Evolutionary conservation across 1,139 yeast genomes (phyloP).

Genomic region (Yamadazyma triangularis): DNA sequence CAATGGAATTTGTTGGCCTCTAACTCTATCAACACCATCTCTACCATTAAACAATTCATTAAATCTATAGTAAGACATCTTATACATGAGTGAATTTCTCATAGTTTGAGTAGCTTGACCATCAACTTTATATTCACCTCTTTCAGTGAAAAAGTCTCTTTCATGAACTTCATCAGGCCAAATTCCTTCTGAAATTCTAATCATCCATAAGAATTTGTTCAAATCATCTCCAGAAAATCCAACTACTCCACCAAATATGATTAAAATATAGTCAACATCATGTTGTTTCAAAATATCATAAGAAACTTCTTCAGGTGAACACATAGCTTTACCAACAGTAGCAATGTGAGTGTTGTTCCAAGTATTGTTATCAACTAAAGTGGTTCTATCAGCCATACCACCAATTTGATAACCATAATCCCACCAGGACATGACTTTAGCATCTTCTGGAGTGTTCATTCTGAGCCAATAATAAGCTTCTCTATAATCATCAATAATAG

Average conservation of each 20-base stretch:
- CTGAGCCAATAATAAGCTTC: constrained; percentile 99
- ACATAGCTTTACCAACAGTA: constrained; percentile 98
- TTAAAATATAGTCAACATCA: constrained; percentile 91
- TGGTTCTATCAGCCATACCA: constrained; percentile 99
- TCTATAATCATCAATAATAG: constrained; percentile 92
- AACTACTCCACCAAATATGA: constrained; percentile 89
- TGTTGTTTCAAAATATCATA: constrained; percentile 85
- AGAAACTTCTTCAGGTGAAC: constrained; percentile 81
- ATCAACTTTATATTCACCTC: constrained; percentile 89
- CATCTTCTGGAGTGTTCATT: constrained; percentile 95
- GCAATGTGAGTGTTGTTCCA: constrained; percentile 99
- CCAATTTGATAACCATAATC: constrained; percentile 99
- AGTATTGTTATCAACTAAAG: constrained; percentile 96
- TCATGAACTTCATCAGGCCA: constrained; percentile 98
- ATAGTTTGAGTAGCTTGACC: constrained; percentile 74
- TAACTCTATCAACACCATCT: constrained; percentile 79
- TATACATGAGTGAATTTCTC: constrained; percentile 90
- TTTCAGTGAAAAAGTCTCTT: constrained; percentile 73
- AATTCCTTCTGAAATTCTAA: constrained; percentile 95
- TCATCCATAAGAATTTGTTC: constrained; percentile 98
- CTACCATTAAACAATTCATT: constrained; percentile 66
- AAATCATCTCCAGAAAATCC: constrained; percentile 97
- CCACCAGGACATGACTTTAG: constrained; percentile 99
- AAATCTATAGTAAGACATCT: constrained; percentile 88
- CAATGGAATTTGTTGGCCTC: constrained; percentile 70